A percentile compares a stretch with the other conserved stretches of the same genome.
phyloP scores from a whole-genome alignment of 495 filamentous ascomycete genomes.

The Penicillium silybi region DNA sequence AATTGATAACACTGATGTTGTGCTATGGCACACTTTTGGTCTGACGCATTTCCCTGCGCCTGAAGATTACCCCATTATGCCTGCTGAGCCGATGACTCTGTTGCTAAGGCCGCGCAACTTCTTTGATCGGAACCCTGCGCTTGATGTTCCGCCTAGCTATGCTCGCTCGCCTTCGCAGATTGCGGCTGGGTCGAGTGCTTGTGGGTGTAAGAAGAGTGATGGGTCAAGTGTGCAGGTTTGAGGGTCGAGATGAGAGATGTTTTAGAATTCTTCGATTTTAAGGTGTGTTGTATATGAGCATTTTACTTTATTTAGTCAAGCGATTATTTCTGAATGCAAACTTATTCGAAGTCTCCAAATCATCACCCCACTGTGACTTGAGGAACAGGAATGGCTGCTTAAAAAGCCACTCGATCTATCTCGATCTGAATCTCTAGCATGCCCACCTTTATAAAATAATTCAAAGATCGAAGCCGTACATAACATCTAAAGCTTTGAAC shows the following conservation, averaged over 20 bases:
- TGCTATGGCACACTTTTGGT: slow-evolving; percentile 96
- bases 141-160: slow-evolving; percentile 85
- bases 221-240: slow-evolving; percentile 42
- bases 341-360: background rate
- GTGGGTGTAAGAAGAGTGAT: slow-evolving; percentile 43
- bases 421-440: too few species aligned
- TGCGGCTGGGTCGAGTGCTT: slow-evolving; percentile 40
- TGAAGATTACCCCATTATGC: slow-evolving; percentile 96
- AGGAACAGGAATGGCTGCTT: background rate
- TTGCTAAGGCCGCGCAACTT: slow-evolving; percentile 83
- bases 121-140: slow-evolving; percentile 76
- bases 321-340: background rate
- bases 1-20: slow-evolving; percentile 82
- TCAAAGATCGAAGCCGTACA: too few species aligned
- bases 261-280: background rate
- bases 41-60: slow-evolving; percentile 88
- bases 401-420: too few species aligned
- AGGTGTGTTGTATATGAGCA: background rate
- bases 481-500: too few species aligned
- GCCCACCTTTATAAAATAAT: too few species aligned
- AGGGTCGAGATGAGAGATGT: background rate
- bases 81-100: slow-evolving; percentile 82
- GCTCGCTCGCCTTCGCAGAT: slow-evolving; percentile 69
- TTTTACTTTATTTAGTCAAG: background rate
- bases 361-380: background rate